These are phyloP conservation scores for Wickerhamiella infanticola DNA, from an alignment of 1,139 yeast species.

Conservation along the genomic window DNA sequence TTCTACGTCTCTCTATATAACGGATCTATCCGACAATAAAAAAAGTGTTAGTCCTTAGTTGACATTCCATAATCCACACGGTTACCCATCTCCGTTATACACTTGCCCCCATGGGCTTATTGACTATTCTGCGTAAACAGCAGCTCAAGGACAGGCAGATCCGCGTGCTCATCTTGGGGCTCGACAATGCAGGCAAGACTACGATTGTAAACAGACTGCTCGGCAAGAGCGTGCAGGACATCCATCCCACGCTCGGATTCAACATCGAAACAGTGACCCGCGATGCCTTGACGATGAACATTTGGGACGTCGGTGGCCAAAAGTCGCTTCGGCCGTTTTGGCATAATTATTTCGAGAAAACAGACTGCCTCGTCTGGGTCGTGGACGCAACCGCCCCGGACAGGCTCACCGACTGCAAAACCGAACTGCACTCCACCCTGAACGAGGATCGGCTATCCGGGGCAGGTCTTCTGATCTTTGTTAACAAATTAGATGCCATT, in stretches of 20 bases:
- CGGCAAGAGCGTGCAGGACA: constrained; percentile 27
- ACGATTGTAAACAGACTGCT: constrained; percentile 47
- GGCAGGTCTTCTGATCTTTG: constrained; percentile 32
- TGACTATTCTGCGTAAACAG: constrained; percentile 69
- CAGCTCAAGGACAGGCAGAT: constrained; percentile 65
- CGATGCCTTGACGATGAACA: constrained; percentile 28
- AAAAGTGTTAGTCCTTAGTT: background rate
- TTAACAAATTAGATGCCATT: constrained; percentile 29
- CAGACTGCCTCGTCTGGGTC: constrained; percentile 87
- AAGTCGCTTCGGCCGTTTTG: constrained; percentile 63
- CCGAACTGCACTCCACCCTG: constrained; percentile 47
- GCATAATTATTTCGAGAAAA: constrained; percentile 80
- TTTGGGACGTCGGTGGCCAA: constrained; percentile 86
- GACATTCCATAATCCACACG: background rate
- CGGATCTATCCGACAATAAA: background rate
- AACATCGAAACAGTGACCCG: constrained; percentile 37
- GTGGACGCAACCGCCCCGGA: constrained; percentile 52
- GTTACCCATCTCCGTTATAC: no score
- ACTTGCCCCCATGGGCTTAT: constrained; percentile 48
- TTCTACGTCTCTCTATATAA: background rate
- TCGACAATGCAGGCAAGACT: constrained; percentile 85
- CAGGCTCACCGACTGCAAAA: constrained; percentile 47
- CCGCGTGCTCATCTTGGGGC: constrained; percentile 60
- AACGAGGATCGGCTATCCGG: constrained; percentile 58
- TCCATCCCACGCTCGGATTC: constrained; percentile 54